Evolutionary conservation across 768 basidiomycete species (phyloP).

Genomic region (Boletus reticuloceps): DNA sequence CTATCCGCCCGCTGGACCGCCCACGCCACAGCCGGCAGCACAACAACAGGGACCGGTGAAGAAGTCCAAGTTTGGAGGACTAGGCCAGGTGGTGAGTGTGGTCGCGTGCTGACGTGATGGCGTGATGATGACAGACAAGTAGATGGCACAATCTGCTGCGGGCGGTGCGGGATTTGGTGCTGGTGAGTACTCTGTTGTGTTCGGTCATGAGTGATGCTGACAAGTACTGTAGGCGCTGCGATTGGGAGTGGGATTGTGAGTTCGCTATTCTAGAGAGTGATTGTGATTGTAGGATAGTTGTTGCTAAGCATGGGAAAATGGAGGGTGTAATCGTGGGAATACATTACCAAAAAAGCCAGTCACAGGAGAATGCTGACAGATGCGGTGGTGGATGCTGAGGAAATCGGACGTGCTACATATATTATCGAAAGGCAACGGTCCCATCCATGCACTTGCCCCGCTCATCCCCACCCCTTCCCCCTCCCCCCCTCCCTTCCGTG

Average conservation of each 20-base stretch:
- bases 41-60: constrained; percentile 32
- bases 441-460: constrained; percentile 23
- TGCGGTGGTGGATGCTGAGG: constrained; percentile 25
- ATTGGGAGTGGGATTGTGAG: constrained; percentile 45
- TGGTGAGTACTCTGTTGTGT: constrained; percentile 25
- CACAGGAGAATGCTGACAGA: constrained; percentile 33
- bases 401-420: constrained; percentile 20
- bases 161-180: constrained; percentile 50
- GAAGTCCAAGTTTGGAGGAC: constrained; percentile 38
- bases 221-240: constrained; percentile 37
- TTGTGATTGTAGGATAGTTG: constrained; percentile 7
- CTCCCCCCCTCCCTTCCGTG: no score
- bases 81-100: constrained; percentile 37
- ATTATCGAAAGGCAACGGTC: constrained; percentile 23
- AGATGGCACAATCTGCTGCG: constrained; percentile 34
- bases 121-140: not conserved
- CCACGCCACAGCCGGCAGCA: constrained; percentile 36
- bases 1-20: constrained; percentile 10
- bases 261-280: constrained; percentile 40
- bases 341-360: constrained; percentile 13
- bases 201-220: not conserved
- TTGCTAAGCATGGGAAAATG: constrained; percentile 20
- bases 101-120: not conserved
- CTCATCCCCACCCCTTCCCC: not conserved
- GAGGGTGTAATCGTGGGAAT: constrained; percentile 19